Evolutionary conservation across 768 basidiomycete genomes (phyloP).

Genomic region (Hygrophorus russula): DNA sequence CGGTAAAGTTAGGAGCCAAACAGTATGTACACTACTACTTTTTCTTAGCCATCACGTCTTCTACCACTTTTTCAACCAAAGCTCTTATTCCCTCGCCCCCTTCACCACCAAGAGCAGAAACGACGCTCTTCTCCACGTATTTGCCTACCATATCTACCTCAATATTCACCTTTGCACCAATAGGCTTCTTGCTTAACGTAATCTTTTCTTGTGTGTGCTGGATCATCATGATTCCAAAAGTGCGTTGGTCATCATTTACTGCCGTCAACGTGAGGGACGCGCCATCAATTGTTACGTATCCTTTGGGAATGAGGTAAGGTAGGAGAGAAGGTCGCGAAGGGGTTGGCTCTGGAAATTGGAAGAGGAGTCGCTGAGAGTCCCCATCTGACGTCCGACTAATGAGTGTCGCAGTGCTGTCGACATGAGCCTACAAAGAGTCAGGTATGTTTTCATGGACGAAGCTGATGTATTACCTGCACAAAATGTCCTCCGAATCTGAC

Average conservation of each 20-base stretch:
- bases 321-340: slow-evolving; percentile 50
- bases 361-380: slow-evolving; percentile 77
- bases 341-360: slow-evolving; percentile 60
- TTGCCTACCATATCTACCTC: slow-evolving; percentile 95
- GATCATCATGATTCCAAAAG: slow-evolving; percentile 91
- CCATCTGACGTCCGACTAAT: slow-evolving; percentile 60
- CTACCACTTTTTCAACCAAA: slow-evolving; percentile 33
- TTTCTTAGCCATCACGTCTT: slow-evolving; percentile 1
- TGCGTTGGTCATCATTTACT: slow-evolving; percentile 50
- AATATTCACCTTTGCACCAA: slow-evolving; percentile 83
- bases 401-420: slow-evolving; percentile 81
- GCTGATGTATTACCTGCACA: slow-evolving; percentile 60
- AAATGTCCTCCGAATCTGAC: slow-evolving; percentile 94
- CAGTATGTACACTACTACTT: neutral
- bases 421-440: slow-evolving; percentile 59
- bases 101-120: slow-evolving; percentile 48
- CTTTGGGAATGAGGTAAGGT: slow-evolving; percentile 84
- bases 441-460: neutral
- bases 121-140: slow-evolving; percentile 78
- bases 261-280: slow-evolving; percentile 84
- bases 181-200: slow-evolving; percentile 59
- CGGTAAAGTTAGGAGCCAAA: neutral
- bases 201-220: slow-evolving; percentile 87
- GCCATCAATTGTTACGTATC: slow-evolving; percentile 91
- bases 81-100: slow-evolving; percentile 34